These are phyloP conservation scores for Bipolaris cookei DNA, from an alignment of 2,329 filamentous ascomycete genomes.

Conservation along the genomic window DNA sequence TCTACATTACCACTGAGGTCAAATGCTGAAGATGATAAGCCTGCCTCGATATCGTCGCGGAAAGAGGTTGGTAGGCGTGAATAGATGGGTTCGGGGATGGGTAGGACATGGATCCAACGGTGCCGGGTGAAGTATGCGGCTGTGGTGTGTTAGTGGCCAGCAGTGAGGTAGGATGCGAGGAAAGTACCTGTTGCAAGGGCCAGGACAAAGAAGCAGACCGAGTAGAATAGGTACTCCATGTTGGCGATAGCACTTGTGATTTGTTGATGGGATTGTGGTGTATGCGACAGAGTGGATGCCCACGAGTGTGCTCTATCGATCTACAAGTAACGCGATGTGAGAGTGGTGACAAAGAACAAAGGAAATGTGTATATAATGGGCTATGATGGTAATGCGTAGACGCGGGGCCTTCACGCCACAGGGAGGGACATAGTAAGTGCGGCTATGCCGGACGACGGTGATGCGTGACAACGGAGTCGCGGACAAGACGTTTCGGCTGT, in stretches of 20 bases:
- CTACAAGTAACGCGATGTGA: slow-evolving; percentile 12
- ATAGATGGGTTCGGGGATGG: slow-evolving; percentile 71
- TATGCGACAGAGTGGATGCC: slow-evolving; percentile 22
- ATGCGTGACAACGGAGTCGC: slow-evolving; percentile 16
- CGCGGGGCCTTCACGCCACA: slow-evolving; percentile 5
- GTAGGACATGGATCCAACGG: slow-evolving; percentile 75
- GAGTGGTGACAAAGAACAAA: slow-evolving; percentile 16
- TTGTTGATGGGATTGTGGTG: slow-evolving; percentile 3
- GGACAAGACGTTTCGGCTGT: slow-evolving; percentile 21
- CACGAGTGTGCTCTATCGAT: slow-evolving; percentile 23
- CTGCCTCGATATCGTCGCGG: slow-evolving; percentile 83
- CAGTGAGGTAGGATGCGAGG: slow-evolving; percentile 8
- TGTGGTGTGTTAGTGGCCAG: slow-evolving; percentile 44
- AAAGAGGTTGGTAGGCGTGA: slow-evolving; percentile 78
- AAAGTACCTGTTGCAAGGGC: slow-evolving; percentile 70
- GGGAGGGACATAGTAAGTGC: slow-evolving; percentile 8
- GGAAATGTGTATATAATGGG: slow-evolving; percentile 12
- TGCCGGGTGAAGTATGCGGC: slow-evolving; percentile 80
- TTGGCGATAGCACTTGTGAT: slow-evolving; percentile 30
- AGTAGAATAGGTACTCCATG: slow-evolving; percentile 85
- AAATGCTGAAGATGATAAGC: slow-evolving; percentile 82
- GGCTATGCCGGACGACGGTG: slow-evolving; percentile 8
- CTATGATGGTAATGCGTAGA: slow-evolving; percentile 12
- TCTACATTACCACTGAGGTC: slow-evolving; percentile 82
- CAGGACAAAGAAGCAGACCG: slow-evolving; percentile 73